Conservation (phyloP, 192 early-diverging fungal species). For the Rhizophagus clarus region DNA sequence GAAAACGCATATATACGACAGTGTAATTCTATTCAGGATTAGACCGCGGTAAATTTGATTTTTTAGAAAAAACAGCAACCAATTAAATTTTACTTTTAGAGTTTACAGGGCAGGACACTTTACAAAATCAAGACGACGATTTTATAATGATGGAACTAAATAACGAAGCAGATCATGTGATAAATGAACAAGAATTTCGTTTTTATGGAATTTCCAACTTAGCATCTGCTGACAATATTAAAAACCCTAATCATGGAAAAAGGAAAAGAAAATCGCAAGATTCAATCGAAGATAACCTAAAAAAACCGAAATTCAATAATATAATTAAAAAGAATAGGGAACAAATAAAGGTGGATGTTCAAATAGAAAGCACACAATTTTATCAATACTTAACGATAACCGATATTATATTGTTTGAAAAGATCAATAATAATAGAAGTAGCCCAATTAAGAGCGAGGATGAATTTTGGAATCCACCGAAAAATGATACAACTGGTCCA, state of each 20-base stretch:
- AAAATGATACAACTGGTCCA: not conserved
- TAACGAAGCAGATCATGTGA: not conserved
- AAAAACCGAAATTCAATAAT: not conserved
- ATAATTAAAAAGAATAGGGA: not conserved
- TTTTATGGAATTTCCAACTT: not conserved
- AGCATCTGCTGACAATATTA: not conserved
- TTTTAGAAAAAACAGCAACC: not conserved
- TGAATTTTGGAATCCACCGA: conserved; percentile 6
- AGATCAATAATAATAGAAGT: not conserved
- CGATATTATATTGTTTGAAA: not conserved
- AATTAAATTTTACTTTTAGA: not conserved
- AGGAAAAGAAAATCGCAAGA: not conserved
- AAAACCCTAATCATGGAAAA: not conserved
- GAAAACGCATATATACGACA: not conserved
- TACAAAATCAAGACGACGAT: not conserved
- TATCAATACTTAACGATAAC: not conserved
- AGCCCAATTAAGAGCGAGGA: conserved; percentile 5
- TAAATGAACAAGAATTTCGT: not conserved
- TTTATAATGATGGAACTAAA: not conserved
- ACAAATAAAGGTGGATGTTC: not conserved
- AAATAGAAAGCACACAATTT: not conserved
- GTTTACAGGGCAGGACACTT: not conserved
- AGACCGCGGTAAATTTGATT: too few relatives aligned
- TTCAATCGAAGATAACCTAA: not conserved
- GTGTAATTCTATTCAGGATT: not conserved